phyloP scores from a whole-genome alignment of 2,329 filamentous ascomycete genomes.

The Nigrospora oryzae region DNA sequence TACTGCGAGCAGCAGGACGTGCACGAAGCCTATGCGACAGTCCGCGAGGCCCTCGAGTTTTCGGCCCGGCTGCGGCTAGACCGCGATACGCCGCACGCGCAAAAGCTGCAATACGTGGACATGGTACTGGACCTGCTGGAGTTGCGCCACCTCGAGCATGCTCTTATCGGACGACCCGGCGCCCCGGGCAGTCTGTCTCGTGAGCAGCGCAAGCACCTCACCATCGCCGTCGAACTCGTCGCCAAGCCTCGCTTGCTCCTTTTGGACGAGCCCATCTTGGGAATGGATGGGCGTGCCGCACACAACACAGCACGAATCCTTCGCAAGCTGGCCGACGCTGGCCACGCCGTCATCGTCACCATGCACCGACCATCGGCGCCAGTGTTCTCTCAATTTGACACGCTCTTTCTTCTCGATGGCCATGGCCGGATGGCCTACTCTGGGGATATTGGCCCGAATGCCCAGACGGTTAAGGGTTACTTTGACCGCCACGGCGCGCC shows the following conservation, averaged over 20 bases:
- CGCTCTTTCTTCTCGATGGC: conserved; percentile 15
- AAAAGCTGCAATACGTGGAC: conserved; percentile 62
- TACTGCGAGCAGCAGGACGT: conserved; percentile 67
- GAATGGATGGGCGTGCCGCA: conserved; percentile 58
- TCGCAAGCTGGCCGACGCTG: conserved; percentile 53
- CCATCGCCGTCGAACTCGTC: conserved; percentile 77
- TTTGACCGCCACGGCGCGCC: conserved; percentile 56
- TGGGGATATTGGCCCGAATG: neutral
- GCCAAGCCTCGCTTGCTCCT: conserved; percentile 69
- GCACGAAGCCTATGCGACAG: conserved; percentile 58
- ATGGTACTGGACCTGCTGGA: conserved; percentile 59
- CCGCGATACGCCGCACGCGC: conserved; percentile 42
- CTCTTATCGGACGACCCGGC: conserved; percentile 55
- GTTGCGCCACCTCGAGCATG: conserved; percentile 58
- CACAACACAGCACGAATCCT: conserved; percentile 68
- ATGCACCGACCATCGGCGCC: conserved; percentile 66
- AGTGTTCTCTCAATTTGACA: conserved; percentile 65
- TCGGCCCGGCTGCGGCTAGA: conserved; percentile 57
- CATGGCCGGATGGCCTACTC: neutral
- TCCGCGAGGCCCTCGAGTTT: conserved; percentile 58
- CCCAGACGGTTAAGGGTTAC: conserved; percentile 28
- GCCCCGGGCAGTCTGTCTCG: conserved; percentile 33
- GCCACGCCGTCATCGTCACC: conserved; percentile 65
- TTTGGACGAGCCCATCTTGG: conserved; percentile 66
- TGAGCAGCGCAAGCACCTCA: conserved; percentile 68